phyloP scores from a whole-genome alignment of 306 rosid genomes.

The Pterocarpus santalinus region DNA sequence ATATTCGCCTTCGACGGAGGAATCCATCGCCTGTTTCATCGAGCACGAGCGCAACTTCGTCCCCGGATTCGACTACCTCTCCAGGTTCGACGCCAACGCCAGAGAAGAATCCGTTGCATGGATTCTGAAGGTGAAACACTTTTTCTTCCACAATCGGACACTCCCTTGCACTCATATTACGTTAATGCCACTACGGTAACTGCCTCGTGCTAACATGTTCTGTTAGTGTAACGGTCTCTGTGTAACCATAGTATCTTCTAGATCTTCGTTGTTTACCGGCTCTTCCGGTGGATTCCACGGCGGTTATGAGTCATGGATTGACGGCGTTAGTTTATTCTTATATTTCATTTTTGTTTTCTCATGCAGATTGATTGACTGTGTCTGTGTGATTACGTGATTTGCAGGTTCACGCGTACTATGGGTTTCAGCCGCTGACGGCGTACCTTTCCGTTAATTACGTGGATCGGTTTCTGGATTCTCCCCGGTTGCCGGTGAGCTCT shows the following conservation, averaged over 20 bases:
- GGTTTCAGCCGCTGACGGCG: slow-evolving; percentile 87
- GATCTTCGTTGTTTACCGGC: slow-evolving; percentile 46
- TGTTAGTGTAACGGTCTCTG: neutral
- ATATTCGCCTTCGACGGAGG: slow-evolving; percentile 46
- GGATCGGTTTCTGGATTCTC: slow-evolving; percentile 80
- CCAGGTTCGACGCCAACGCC: slow-evolving; percentile 71
- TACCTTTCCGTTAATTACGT: slow-evolving; percentile 87
- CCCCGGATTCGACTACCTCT: slow-evolving; percentile 72
- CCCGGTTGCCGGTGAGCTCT: slow-evolving; percentile 77
- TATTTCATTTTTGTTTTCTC: neutral
- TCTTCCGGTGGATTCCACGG: slow-evolving; percentile 18
- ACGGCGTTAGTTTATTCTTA: neutral
- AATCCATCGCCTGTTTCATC: slow-evolving; percentile 73
- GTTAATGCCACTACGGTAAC: slow-evolving; percentile 43
- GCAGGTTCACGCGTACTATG: slow-evolving; percentile 72
- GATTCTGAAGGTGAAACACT: slow-evolving; percentile 78
- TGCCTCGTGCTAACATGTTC: slow-evolving; percentile 24
- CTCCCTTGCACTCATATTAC: slow-evolving; percentile 32
- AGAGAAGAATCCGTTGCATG: slow-evolving; percentile 84
- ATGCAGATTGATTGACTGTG: neutral
- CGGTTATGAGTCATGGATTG: slow-evolving; percentile 1
- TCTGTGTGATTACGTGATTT: neutral
- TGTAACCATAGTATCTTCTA: slow-evolving; percentile 4
- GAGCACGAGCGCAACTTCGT: slow-evolving; percentile 77
- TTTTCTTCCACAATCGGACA: slow-evolving; percentile 22